Percentiles rank a stretch among this genome's conserved stretches.
Conservation (phyloP, 73 alveolate species). For the Blepharisma japonicum region DNA sequence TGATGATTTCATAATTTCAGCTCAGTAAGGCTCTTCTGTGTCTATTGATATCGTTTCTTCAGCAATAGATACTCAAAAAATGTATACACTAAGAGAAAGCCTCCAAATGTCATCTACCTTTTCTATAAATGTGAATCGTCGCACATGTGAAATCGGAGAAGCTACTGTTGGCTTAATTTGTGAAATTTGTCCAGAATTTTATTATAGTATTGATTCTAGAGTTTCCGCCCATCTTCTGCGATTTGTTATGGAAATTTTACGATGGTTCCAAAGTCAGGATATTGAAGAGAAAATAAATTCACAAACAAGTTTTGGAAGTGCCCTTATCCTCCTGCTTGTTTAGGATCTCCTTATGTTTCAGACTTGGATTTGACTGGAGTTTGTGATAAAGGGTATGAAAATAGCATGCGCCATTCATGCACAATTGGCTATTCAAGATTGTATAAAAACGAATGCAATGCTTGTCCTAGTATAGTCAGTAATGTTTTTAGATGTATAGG, state of each 20-base stretch:
- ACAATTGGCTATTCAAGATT: slow-evolving; percentile 13
- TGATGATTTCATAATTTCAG: not conserved
- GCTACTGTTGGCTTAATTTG: not conserved
- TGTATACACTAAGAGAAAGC: not conserved
- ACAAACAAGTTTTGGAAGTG: slow-evolving; percentile 32
- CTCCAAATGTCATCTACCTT: no score
- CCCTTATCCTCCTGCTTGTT: slow-evolving; percentile 31
- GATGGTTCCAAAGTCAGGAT: slow-evolving; percentile 45
- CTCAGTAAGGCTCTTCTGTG: not conserved
- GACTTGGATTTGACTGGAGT: slow-evolving; percentile 13
- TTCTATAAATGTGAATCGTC: not conserved
- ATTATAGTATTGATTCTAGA: slow-evolving; percentile 31
- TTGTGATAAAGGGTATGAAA: slow-evolving; percentile 41
- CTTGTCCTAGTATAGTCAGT: slow-evolving; percentile 20
- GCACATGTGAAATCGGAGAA: not conserved
- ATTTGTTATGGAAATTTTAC: slow-evolving; percentile 40
- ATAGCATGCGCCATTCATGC: slow-evolving; percentile 39
- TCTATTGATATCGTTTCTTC: not conserved
- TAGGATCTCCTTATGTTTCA: slow-evolving; percentile 22
- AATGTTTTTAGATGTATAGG: not conserved
- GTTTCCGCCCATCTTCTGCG: slow-evolving; percentile 23
- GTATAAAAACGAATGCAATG: slow-evolving; percentile 23
- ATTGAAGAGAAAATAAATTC: slow-evolving; percentile 32
- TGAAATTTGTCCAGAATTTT: slow-evolving; percentile 31
- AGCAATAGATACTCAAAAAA: not conserved